Base-by-base conservation (phyloP, 768 basidiomycete genomes). In the Lepiota subincarnata region DNA sequence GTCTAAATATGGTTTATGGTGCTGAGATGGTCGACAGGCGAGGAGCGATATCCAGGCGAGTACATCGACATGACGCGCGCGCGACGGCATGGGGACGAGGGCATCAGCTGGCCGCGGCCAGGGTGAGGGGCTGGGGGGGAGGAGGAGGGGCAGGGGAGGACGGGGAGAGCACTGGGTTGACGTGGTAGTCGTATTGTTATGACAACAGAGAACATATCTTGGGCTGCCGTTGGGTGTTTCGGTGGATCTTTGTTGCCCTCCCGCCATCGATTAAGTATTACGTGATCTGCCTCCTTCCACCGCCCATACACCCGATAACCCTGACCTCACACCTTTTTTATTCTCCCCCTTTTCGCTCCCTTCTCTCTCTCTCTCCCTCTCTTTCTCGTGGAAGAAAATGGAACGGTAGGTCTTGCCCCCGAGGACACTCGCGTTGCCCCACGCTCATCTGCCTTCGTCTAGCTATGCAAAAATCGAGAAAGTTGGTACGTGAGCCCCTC, bases 391-490 rank as follows among this genome's bases (percentile, higher is more conserved):
- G n/a, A n/a, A n/a, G n/a, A n/a, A n/a, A 44, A 78, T 80, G 78
- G 78, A 79, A 59, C 73, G 76, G 77, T 79, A 55, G 63, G 73
- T 51, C 45, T 36, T 49, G 41, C 54, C 40, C 60, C 39, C 5
- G 45, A 13, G 39, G 45, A 35, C 14, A 20, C 24, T 35, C 56
- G 39, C 53, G 56, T 59, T 57, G 3, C 57, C 48, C 31, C 55
- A 55, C 50, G 50, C 49, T 55, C 46, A 56, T 55, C n/a, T n/a
- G 10, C 39, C 42, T 38, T 56, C 60, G 41, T 59, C 67, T 56
- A 96, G 96, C 64, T 98, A 98, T 71, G 87, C 91, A 58, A 97
- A 95, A 81, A 84, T 98, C 61, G 95, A 98, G 77, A 98, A 98
- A 86, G 83, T 98, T 64, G 95, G 95, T 97, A 73, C 74, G 91